Evolutionary conservation across 495 filamentous ascomycete genomes (phyloP).

Genomic region (Lichina pygmaea): DNA sequence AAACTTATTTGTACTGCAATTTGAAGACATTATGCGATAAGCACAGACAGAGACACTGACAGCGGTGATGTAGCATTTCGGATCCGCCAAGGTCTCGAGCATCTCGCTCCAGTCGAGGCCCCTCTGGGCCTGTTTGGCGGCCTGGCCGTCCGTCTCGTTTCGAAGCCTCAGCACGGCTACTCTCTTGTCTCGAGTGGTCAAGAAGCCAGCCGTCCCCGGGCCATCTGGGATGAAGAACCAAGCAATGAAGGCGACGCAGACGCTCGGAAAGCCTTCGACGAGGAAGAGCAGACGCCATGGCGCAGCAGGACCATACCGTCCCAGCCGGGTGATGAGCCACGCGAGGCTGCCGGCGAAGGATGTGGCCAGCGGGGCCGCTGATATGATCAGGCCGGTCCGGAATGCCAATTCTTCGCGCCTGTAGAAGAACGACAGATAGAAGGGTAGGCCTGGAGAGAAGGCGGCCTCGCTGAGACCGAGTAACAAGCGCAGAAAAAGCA

Average conservation of each 20-base stretch:
- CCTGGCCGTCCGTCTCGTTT: constrained; percentile 19
- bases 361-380: constrained; percentile 31
- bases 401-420: constrained; percentile 31
- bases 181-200: constrained; percentile 17
- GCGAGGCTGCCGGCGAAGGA: constrained; percentile 44
- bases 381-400: constrained; percentile 32
- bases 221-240: constrained; percentile 34
- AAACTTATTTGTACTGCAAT: too few relatives aligned
- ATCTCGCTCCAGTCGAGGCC: constrained; percentile 33
- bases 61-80: constrained; percentile 44
- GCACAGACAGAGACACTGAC: constrained; percentile 10
- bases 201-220: constrained; percentile 22
- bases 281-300: constrained; percentile 32
- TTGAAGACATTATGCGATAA: background rate
- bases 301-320: constrained; percentile 20
- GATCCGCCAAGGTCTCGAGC: constrained; percentile 24
- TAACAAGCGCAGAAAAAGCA: constrained; percentile 19
- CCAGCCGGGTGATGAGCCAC: constrained; percentile 32
- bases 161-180: constrained; percentile 23
- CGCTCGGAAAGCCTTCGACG: constrained; percentile 33
- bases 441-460: constrained; percentile 33
- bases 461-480: constrained; percentile 35
- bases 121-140: constrained; percentile 32
- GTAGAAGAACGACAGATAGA: constrained; percentile 36
- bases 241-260: constrained; percentile 28